These are phyloP conservation scores for Lasiosphaeria ovina DNA, from an alignment of 495 filamentous ascomycete genomes.

Conservation along the genomic window DNA sequence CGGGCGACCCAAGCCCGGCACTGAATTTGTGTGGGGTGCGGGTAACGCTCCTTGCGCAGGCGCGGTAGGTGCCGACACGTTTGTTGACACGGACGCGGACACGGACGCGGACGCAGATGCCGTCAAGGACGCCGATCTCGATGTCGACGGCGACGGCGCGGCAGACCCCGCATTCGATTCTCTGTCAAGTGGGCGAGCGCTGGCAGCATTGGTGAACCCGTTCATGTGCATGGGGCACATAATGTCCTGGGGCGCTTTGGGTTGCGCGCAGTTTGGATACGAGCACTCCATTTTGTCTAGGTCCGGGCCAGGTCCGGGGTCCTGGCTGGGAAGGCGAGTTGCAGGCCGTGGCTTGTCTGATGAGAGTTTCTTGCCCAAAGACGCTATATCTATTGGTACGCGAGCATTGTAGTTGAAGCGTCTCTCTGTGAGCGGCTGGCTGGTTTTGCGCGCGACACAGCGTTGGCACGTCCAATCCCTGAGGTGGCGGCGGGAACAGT, in stretches of 20 bases:
- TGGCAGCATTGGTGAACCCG: too few species aligned
- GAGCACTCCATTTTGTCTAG: background rate
- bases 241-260: background rate
- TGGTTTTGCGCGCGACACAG: too few species aligned
- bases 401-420: too few species aligned
- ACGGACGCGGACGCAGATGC: background rate
- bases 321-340: too few species aligned
- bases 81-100: background rate
- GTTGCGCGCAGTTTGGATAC: background rate
- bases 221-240: background rate
- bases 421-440: too few species aligned
- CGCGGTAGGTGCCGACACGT: background rate
- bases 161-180: too few species aligned
- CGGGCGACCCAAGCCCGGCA: background rate
- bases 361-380: too few species aligned
- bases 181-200: too few species aligned
- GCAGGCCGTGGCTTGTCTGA: too few species aligned
- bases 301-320: background rate
- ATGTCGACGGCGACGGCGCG: background rate
- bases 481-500: too few species aligned
- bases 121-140: background rate
- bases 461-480: too few species aligned
- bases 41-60: background rate
- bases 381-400: too few species aligned
- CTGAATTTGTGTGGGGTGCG: background rate